Percentiles rank a stretch among this genome's conserved stretches.
These are phyloP conservation scores for Cryomyces minteri DNA, from an alignment of 495 filamentous ascomycete genomes.

Conservation along the genomic window DNA sequence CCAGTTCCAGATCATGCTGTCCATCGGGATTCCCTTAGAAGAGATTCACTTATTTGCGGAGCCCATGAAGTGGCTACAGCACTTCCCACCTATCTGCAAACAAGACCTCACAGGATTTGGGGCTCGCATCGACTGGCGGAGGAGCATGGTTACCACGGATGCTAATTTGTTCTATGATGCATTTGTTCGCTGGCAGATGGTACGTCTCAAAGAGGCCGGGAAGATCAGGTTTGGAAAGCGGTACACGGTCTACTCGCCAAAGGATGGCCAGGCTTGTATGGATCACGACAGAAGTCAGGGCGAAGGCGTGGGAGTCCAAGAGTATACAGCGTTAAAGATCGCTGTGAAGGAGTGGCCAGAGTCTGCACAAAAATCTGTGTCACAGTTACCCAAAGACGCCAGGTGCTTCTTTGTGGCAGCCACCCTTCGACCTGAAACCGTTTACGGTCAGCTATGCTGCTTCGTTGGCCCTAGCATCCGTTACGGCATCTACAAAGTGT, in stretches of 20 bases:
- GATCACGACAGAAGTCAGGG: constrained; percentile 89
- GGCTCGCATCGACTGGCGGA: constrained; percentile 76
- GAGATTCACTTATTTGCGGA: constrained; percentile 90
- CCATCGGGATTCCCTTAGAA: constrained; percentile 61
- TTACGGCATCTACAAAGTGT: constrained; percentile 79
- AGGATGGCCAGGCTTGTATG: constrained; percentile 95
- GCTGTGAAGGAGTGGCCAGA: constrained; percentile 77
- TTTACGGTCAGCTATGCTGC: constrained; percentile 95
- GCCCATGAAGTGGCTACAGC: constrained; percentile 68
- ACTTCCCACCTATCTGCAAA: constrained; percentile 70
- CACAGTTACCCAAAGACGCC: constrained; percentile 61
- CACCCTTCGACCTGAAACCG: constrained; percentile 87
- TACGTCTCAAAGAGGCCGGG: constrained; percentile 65
- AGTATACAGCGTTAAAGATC: constrained; percentile 84
- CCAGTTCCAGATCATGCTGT: constrained; percentile 79
- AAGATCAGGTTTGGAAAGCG: constrained; percentile 92
- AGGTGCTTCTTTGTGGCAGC: constrained; percentile 83
- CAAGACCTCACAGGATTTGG: constrained; percentile 71
- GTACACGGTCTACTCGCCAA: constrained; percentile 90
- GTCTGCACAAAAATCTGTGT: constrained; percentile 41
- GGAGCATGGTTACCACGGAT: constrained; percentile 85
- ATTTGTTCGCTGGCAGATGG: constrained; percentile 97
- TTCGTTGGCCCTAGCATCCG: constrained; percentile 82
- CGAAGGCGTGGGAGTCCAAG: constrained; percentile 77
- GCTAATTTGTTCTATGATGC: constrained; percentile 95